phyloP scores from a whole-genome alignment of 2,329 filamentous ascomycete species.

The Penicillium janthinellum region DNA sequence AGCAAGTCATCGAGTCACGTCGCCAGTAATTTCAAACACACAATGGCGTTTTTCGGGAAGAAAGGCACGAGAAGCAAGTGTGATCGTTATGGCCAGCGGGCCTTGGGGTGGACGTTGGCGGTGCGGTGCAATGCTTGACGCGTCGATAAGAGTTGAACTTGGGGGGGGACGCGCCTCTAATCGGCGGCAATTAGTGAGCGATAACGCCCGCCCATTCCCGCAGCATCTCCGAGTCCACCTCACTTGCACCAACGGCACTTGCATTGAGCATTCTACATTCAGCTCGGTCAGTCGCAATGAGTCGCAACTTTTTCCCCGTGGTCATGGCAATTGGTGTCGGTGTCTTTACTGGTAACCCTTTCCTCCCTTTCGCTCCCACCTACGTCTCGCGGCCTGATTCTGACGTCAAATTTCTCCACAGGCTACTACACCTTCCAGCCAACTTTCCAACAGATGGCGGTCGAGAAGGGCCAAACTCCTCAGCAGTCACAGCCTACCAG shows the following conservation, averaged over 20 bases:
- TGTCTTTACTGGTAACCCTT: conserved; percentile 40
- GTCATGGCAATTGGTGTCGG: conserved; percentile 44
- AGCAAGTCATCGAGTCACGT: conserved; percentile 29
- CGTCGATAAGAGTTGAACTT: conserved; percentile 16
- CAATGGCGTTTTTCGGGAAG: neutral
- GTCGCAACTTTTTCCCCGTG: conserved; percentile 42
- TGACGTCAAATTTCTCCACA: conserved; percentile 26
- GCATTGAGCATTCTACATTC: neutral
- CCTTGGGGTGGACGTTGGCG: neutral
- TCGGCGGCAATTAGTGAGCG: conserved; percentile 17
- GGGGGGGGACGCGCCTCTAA: conserved; percentile 29
- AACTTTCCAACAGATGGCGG: conserved; percentile 40
- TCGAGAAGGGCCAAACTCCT: conserved; percentile 27
- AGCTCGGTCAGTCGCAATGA: conserved; percentile 29
- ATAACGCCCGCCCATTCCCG: conserved; percentile 21
- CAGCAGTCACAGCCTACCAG: conserved; percentile 10
- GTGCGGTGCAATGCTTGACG: conserved; percentile 4
- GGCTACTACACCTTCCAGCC: conserved; percentile 50
- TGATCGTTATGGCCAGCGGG: neutral
- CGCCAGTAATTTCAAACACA: neutral
- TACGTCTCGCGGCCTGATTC: neutral
- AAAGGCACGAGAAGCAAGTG: neutral
- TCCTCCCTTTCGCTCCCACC: neutral
- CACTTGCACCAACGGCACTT: conserved; percentile 7
- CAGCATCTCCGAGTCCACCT: conserved; percentile 20